phyloP scores from a whole-genome alignment of 768 basidiomycete genomes.

The Tylopilus subfusipes region DNA sequence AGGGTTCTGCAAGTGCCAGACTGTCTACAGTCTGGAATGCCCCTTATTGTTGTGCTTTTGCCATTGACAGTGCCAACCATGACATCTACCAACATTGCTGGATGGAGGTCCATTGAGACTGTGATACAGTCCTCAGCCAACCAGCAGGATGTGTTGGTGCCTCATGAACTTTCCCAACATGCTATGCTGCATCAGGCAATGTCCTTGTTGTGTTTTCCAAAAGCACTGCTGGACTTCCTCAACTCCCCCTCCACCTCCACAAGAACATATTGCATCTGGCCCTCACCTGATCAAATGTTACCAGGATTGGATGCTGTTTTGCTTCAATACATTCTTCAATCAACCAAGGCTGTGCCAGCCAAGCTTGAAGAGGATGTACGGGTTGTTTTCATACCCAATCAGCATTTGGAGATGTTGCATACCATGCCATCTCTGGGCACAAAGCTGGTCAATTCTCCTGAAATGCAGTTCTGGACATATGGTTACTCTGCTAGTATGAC shows the following conservation, averaged over 20 bases:
- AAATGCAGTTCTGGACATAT: constrained; percentile 62
- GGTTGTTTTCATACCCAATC: constrained; percentile 65
- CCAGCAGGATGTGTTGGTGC: neutral
- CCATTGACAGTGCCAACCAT: constrained; percentile 23
- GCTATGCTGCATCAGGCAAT: constrained; percentile 25
- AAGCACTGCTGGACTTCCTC: constrained; percentile 46
- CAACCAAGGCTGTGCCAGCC: constrained; percentile 39
- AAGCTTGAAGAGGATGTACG: constrained; percentile 40
- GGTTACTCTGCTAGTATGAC: constrained; percentile 56
- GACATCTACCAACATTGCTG: constrained; percentile 10
- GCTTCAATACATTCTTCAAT: constrained; percentile 43
- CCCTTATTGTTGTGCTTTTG: constrained; percentile 27
- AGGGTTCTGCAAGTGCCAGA: constrained; percentile 42
- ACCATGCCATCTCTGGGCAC: constrained; percentile 48
- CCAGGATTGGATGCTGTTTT: constrained; percentile 41
- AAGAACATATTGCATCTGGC: constrained; percentile 50
- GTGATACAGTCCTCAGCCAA: constrained; percentile 3
- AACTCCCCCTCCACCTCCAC: constrained; percentile 21
- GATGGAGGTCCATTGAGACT: constrained; percentile 12
- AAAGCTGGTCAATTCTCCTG: constrained; percentile 41
- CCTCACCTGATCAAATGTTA: constrained; percentile 26
- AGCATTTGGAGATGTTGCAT: constrained; percentile 47
- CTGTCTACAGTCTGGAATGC: constrained; percentile 11
- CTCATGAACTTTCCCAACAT: constrained; percentile 6
- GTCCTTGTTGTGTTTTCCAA: constrained; percentile 44